Conservation (phyloP, 768 basidiomycete species). For the Basidioascus undulatus region DNA sequence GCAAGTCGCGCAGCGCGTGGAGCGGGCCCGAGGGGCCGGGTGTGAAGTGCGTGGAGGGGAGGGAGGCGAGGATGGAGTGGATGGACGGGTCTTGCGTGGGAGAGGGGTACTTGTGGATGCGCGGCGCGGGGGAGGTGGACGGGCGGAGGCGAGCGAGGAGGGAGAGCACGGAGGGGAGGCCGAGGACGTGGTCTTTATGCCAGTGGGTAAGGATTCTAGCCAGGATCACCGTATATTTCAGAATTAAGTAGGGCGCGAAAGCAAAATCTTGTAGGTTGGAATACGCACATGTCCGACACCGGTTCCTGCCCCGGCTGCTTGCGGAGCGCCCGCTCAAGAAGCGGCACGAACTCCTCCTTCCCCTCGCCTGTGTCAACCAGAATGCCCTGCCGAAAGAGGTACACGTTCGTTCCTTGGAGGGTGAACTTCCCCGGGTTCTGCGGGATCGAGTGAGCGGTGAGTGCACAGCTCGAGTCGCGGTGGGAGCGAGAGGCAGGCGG, state of each 20-base stretch:
- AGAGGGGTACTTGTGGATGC: background rate
- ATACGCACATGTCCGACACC: background rate
- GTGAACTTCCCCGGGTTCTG: conserved; percentile 79
- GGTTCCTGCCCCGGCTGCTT: background rate
- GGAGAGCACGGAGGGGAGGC: conserved; percentile 41
- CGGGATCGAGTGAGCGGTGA: too few relatives aligned
- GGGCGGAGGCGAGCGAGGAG: conserved; percentile 37
- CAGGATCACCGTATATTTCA: too few relatives aligned
- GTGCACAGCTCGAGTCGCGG: too few relatives aligned
- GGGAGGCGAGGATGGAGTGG: background rate
- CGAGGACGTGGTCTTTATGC: conserved; percentile 62
- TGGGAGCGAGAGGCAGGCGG: too few relatives aligned
- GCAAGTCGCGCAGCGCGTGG: background rate
- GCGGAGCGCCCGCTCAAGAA: conserved; percentile 20
- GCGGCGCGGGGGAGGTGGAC: background rate
- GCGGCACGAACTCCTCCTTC: conserved; percentile 33
- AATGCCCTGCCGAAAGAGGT: conserved; percentile 43
- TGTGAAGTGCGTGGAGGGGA: background rate
- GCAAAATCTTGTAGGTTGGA: background rate
- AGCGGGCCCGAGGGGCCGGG: background rate
- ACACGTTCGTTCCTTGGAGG: conserved; percentile 72
- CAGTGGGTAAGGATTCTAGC: conserved; percentile 75
- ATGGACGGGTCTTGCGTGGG: background rate
- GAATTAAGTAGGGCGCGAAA: conserved; percentile 31
- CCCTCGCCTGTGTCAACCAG: conserved; percentile 68